phyloP scores from a whole-genome alignment of 176 grass and related monocot species.

The Pharus latifolius region DNA sequence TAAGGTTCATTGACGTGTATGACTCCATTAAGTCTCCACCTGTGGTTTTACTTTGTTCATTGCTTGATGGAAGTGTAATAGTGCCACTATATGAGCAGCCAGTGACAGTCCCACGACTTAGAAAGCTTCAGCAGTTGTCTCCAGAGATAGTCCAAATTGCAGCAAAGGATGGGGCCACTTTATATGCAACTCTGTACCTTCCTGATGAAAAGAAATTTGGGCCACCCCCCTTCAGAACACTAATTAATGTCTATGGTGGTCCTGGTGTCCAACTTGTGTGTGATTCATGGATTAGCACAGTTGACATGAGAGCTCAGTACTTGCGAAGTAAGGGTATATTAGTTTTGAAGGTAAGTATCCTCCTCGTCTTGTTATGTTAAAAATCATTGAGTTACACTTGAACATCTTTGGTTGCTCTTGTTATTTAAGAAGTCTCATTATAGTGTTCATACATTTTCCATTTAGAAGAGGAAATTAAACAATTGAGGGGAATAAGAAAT shows the following conservation, averaged over 20 bases:
- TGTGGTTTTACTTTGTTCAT: conserved; percentile 68
- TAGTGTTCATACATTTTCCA: neutral
- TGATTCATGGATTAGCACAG: conserved; percentile 92
- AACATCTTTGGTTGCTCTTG: no score
- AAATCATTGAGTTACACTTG: no score
- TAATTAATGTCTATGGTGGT: conserved; percentile 85
- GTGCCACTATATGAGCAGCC: conserved; percentile 80
- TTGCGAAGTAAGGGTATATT: conserved; percentile 86
- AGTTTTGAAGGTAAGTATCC: conserved; percentile 94
- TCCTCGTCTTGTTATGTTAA: no score
- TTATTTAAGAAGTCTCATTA: no score
- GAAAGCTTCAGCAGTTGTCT: conserved; percentile 61
- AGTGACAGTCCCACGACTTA: conserved; percentile 41
- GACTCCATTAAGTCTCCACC: conserved; percentile 81
- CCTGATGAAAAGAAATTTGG: conserved; percentile 85
- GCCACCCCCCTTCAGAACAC: conserved; percentile 81
- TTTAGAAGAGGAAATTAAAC: no score
- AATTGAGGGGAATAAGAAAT: no score
- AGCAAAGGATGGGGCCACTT: conserved; percentile 64
- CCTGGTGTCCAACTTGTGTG: conserved; percentile 82
- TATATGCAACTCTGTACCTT: conserved; percentile 82
- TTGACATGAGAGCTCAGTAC: conserved; percentile 99
- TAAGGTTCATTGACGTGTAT: conserved; percentile 88
- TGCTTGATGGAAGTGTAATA: conserved; percentile 81
- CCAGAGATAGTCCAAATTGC: conserved; percentile 81